A percentile compares a stretch with the other conserved stretches of the same genome.
phyloP scores from a whole-genome alignment of 805 yeast species.

The Ogataea paradorogensis region DNA sequence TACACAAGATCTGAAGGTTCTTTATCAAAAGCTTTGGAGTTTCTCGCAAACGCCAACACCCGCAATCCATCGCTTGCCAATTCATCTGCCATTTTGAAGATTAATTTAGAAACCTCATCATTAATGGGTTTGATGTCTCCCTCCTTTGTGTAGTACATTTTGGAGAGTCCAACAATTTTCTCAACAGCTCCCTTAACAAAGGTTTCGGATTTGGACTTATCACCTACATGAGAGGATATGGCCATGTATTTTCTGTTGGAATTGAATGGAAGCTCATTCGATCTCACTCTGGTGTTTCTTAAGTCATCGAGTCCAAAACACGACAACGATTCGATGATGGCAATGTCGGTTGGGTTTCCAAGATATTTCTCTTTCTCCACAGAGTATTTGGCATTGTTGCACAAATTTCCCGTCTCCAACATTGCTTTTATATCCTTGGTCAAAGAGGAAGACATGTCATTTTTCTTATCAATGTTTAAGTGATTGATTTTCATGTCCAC shows the following conservation, averaged over 20 bases:
- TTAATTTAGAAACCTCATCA: conserved; percentile 43
- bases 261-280: conserved; percentile 78
- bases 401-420: conserved; percentile 64
- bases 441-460: conserved; percentile 41
- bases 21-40: conserved; percentile 35
- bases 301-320: conserved; percentile 70
- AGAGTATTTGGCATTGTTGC: conserved; percentile 73
- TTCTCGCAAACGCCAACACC: conserved; percentile 75
- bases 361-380: conserved; percentile 65
- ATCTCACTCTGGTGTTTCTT: conserved; percentile 57
- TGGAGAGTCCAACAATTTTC: conserved; percentile 58
- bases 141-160: conserved; percentile 53
- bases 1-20: conserved; percentile 65
- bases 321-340: conserved; percentile 71
- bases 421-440: conserved; percentile 54
- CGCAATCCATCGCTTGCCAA: conserved; percentile 85
- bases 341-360: conserved; percentile 96
- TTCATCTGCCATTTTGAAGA: conserved; percentile 54
- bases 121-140: conserved; percentile 62
- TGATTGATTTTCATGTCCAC: conserved; percentile 49
- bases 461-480: conserved; percentile 43
- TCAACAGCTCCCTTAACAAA: conserved; percentile 92
- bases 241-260: conserved; percentile 90
- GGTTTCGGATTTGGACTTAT: conserved; percentile 51
- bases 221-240: conserved; percentile 62